Evolutionary conservation across 805 yeast genomes (phyloP).

Genomic region (Candida ulmi): DNA sequence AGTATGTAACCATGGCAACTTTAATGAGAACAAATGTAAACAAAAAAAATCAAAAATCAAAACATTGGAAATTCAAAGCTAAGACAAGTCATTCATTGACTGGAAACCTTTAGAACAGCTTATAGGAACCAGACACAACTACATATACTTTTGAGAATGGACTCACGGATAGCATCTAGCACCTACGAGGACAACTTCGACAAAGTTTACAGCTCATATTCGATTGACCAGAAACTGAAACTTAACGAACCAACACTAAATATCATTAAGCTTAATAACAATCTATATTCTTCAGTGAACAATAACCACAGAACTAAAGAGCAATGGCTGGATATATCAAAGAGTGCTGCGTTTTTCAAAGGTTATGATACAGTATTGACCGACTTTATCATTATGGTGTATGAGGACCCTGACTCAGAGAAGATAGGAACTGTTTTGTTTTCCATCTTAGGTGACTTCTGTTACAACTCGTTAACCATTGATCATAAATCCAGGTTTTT

Average conservation of each 20-base stretch:
- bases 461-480: slow-evolving; percentile 52
- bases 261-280: slow-evolving; percentile 17
- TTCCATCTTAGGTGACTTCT: slow-evolving; percentile 62
- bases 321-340: slow-evolving; percentile 39
- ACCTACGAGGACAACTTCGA: slow-evolving; percentile 19
- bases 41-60: background rate
- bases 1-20: too few species aligned
- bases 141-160: too few species aligned
- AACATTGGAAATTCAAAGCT: background rate
- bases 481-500: slow-evolving; percentile 60
- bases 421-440: slow-evolving; percentile 50
- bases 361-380: slow-evolving; percentile 45
- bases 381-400: slow-evolving; percentile 42
- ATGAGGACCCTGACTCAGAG: slow-evolving; percentile 38
- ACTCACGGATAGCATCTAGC: slow-evolving; percentile 19
- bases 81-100: too few species aligned
- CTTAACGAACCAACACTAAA: slow-evolving; percentile 18
- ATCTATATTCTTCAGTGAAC: slow-evolving; percentile 10
- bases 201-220: slow-evolving; percentile 2
- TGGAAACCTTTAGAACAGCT: too few species aligned
- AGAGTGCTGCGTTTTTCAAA: slow-evolving; percentile 45
- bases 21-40: slow-evolving; percentile 1
- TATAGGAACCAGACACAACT: too few species aligned
- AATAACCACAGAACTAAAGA: slow-evolving; percentile 14
- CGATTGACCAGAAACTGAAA: slow-evolving; percentile 2